These are phyloP conservation scores for Globisporangium acanthophoron DNA, from an alignment of 352 stramenopile genomes.

Conservation along the genomic window DNA sequence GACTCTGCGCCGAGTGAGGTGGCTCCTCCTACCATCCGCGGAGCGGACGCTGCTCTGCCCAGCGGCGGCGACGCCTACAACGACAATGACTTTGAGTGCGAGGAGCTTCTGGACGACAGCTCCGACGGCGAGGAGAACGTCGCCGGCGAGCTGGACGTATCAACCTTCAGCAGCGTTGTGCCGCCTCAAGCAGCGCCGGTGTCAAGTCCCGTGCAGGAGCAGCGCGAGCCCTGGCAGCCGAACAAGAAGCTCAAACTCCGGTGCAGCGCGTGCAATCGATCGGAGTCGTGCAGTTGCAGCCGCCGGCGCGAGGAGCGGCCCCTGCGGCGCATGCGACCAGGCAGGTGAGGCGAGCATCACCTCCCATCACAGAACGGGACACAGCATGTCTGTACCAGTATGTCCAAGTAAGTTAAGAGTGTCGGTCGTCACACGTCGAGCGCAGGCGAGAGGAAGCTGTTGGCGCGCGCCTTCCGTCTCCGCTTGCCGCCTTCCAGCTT, in stretches of 20 bases:
- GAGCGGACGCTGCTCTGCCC: background rate
- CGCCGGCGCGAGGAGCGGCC: background rate
- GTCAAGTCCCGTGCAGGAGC: background rate
- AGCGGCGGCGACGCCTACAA: constrained; percentile 41
- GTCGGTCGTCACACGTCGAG: background rate
- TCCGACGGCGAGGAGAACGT: background rate
- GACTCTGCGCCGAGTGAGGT: background rate
- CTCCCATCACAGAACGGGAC: no score
- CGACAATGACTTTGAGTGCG: constrained; percentile 67
- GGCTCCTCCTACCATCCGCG: background rate
- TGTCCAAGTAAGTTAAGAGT: constrained; percentile 2
- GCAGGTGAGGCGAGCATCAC: background rate
- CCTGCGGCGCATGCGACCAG: background rate
- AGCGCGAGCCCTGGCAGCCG: constrained; percentile 14
- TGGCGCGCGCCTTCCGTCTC: background rate
- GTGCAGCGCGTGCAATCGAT: constrained; percentile 39
- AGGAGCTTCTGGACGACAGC: constrained; percentile 41
- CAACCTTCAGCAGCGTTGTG: background rate
- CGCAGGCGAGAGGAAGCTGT: constrained; percentile 10
- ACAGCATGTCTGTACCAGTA: background rate
- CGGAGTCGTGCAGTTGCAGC: background rate
- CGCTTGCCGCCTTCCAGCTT: background rate
- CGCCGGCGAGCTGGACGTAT: no score
- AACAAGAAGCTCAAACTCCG: constrained; percentile 47
- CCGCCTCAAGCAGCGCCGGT: background rate